A percentile compares a stretch with the other conserved stretches of the same genome.
phyloP scores from a whole-genome alignment of 768 basidiomycete genomes.

The Agrocybe chaxingu region DNA sequence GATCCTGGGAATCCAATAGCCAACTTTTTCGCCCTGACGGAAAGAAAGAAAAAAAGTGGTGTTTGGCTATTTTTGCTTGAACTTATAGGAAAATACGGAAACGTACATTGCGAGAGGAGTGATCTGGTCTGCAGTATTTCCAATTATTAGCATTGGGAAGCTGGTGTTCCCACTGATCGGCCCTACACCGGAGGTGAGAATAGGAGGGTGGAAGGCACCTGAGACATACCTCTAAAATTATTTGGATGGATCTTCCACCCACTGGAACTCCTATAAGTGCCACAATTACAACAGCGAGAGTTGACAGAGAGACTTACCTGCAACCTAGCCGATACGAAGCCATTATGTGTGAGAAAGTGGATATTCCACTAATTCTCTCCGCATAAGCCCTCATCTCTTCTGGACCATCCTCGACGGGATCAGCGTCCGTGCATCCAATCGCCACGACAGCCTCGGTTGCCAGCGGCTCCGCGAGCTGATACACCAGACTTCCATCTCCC shows the following conservation, averaged over 20 bases:
- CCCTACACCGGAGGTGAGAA: slow-evolving; percentile 15
- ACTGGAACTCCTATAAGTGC: neutral
- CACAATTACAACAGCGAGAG: neutral
- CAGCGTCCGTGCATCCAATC: neutral
- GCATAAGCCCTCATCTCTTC: neutral
- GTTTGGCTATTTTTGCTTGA: slow-evolving; percentile 14
- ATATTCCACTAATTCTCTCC: too few relatives aligned
- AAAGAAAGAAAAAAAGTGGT: neutral
- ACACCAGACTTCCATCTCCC: slow-evolving; percentile 21
- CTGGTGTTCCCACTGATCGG: slow-evolving; percentile 32
- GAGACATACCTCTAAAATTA: slow-evolving; percentile 5
- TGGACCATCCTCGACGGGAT: neutral
- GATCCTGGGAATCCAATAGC: slow-evolving; percentile 31
- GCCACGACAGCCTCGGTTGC: neutral
- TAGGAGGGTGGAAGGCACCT: too few relatives aligned
- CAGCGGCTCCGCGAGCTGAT: neutral
- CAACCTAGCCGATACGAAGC: neutral
- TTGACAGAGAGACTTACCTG: neutral
- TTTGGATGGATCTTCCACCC: slow-evolving; percentile 4
- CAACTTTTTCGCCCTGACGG: slow-evolving; percentile 34
- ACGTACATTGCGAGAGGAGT: slow-evolving; percentile 26
- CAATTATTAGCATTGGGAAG: slow-evolving; percentile 36
- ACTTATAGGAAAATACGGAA: too few relatives aligned
- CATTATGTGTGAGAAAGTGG: too few relatives aligned
- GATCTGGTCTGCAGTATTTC: slow-evolving; percentile 35